phyloP scores from a whole-genome alignment of 352 stramenopile genomes.

The Phytophthora pistaciae region DNA sequence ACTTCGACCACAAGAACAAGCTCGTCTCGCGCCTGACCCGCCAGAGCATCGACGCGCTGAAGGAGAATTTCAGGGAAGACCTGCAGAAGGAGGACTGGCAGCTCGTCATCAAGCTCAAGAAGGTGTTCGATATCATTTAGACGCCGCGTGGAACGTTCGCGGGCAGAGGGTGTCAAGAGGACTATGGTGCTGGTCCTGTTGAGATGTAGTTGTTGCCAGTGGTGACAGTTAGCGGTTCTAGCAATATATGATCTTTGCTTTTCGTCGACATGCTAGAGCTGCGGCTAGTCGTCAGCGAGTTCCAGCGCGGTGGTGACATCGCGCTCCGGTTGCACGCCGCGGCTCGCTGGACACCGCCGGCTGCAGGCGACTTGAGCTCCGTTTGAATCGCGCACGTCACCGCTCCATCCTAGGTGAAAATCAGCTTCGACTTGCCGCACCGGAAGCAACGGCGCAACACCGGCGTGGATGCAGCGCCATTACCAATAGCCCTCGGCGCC shows the following conservation, averaged over 20 bases:
- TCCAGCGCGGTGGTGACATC: slow-evolving; percentile 9
- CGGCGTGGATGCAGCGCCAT: slow-evolving; percentile 5
- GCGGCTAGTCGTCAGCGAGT: slow-evolving; percentile 19
- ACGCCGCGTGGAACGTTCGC: slow-evolving; percentile 26
- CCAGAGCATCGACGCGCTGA: slow-evolving; percentile 98
- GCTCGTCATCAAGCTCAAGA: slow-evolving; percentile 99
- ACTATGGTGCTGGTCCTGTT: slow-evolving; percentile 4
- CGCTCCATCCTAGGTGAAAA: slow-evolving; percentile 10
- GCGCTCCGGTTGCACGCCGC: slow-evolving; percentile 4
- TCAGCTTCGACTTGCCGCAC: slow-evolving; percentile 23
- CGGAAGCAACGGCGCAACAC: slow-evolving; percentile 10
- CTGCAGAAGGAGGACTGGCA: slow-evolving; percentile 98
- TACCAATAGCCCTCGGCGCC: slow-evolving; percentile 13
- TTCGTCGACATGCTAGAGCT: slow-evolving; percentile 31
- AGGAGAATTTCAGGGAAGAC: slow-evolving; percentile 99
- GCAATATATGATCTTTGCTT: slow-evolving; percentile 36
- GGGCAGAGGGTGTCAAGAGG: slow-evolving; percentile 21
- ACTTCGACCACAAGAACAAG: slow-evolving; percentile 96
- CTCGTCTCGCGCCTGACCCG: slow-evolving; percentile 90
- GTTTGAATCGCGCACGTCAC: slow-evolving; percentile 18
- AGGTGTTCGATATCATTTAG: slow-evolving; percentile 98
- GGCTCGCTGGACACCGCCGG: slow-evolving; percentile 3
- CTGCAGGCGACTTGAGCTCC: background rate
- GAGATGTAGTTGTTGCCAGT: slow-evolving; percentile 24
- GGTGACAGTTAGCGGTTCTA: slow-evolving; percentile 24